phyloP scores from a whole-genome alignment of 805 yeast species.

The Saccharomycopsis javanensis region DNA sequence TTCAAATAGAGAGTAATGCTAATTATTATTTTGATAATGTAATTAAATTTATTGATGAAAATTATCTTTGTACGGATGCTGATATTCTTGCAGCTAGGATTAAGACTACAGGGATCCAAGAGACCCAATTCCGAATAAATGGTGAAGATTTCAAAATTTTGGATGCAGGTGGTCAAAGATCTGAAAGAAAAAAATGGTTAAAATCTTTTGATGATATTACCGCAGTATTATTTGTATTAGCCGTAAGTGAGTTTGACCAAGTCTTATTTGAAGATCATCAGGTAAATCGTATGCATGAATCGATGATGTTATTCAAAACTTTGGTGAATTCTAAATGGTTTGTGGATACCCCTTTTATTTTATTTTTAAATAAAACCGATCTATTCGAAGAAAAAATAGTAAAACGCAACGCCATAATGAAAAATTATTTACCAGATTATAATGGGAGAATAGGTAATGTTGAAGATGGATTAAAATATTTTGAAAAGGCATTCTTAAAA shows the following conservation, averaged over 20 bases:
- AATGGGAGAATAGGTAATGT: constrained; percentile 54
- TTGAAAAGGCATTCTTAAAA: constrained; percentile 56
- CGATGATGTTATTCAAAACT: constrained; percentile 74
- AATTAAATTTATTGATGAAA: constrained; percentile 49
- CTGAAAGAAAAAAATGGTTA: constrained; percentile 93
- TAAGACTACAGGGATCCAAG: constrained; percentile 93
- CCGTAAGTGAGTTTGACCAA: constrained; percentile 89
- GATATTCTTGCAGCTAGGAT: constrained; percentile 88
- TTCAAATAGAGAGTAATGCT: constrained; percentile 80
- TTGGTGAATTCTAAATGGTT: constrained; percentile 84
- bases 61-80: constrained; percentile 62
- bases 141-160: constrained; percentile 61
- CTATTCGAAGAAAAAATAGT: constrained; percentile 62
- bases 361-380: constrained; percentile 85
- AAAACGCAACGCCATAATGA: constrained; percentile 43
- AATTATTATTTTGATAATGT: constrained; percentile 71
- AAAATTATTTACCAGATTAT: constrained; percentile 69
- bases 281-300: constrained; percentile 86
- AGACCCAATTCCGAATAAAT: constrained; percentile 65
- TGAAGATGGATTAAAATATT: constrained; percentile 59
- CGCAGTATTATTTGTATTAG: constrained; percentile 78
- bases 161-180: constrained; percentile 96
- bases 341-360: constrained; percentile 71
- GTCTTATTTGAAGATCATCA: constrained; percentile 80
- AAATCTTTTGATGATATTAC: constrained; percentile 89